A percentile compares a stretch with the other conserved stretches of the same genome.
phyloP scores from a whole-genome alignment of 108 stramenopile genomes.

The Seminavis robusta region DNA sequence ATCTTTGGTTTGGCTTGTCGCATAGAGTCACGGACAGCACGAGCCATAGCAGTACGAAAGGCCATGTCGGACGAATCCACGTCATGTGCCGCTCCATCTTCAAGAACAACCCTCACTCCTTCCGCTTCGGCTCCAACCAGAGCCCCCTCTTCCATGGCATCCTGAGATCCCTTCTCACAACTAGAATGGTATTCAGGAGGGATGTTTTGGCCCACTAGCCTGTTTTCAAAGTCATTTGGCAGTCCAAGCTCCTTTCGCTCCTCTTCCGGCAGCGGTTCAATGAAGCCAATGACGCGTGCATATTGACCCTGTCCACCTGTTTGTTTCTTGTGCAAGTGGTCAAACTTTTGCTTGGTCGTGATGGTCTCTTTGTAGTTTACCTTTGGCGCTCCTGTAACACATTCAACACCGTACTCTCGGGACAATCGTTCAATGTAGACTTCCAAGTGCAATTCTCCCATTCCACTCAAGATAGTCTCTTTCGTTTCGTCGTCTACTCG shows the following conservation, averaged over 20 bases:
- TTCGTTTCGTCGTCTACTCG: conserved; percentile 90
- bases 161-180: conserved; percentile 93
- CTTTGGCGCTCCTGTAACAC: conserved; percentile 88
- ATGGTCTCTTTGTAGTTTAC: conserved; percentile 99
- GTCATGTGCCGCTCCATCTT: conserved; percentile 94
- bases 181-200: conserved; percentile 96
- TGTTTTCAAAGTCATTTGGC: conserved; percentile 87
- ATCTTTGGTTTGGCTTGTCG: conserved; percentile 78
- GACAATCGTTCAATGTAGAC: conserved; percentile 99
- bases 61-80: conserved; percentile 99
- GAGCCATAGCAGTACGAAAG: conserved; percentile 93
- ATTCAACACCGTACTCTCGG: conserved; percentile 95
- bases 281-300: conserved; percentile 94
- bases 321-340: conserved; percentile 99
- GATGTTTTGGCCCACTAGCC: conserved; percentile 93
- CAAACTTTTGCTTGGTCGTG: conserved; percentile 72
- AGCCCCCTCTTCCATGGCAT: conserved; percentile 89
- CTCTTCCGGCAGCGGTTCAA: conserved; percentile 92
- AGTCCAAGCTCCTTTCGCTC: conserved; percentile 70
- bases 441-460: conserved; percentile 99
- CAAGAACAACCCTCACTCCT: conserved; percentile 89
- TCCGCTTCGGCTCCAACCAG: conserved; percentile 92
- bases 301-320: conserved; percentile 98
- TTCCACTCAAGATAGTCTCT: conserved; percentile 98
- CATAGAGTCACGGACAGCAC: conserved; percentile 92